Evolutionary conservation across 176 grass and related monocot species (phyloP), one percentile per base, ranked within the genome.

Genomic region (Aechmea fasciata): DNA sequence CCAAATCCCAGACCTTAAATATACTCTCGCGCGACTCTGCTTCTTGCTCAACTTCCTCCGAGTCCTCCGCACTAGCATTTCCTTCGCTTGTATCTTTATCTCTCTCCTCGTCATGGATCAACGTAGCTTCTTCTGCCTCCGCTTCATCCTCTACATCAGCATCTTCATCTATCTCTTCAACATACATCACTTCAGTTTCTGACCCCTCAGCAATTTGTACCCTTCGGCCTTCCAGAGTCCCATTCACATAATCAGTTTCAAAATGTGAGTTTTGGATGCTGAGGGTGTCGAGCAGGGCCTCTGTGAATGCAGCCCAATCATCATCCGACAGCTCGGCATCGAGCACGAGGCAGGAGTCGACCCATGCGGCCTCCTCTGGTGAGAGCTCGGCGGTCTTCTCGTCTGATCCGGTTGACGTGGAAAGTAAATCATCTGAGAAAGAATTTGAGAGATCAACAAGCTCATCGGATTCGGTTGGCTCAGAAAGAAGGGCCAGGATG

Each of bases 1-100:
- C 74, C 51, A 96, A 63, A 77, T 96, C 88, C 93, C 93, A 96
- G 24, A 90, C 90, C 78, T 78, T 91, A 63, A 92, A 96, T 54
- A 92, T 81, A 72, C 68, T 73, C 51, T 83, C 81, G 15, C 54
- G 71, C 0, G 84, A 84, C 61, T 92, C 79, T 9, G 61, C 24
- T 57, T 82, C 55, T 69, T 71, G 69, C 72, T 73, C 49, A 15
- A 57, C 71, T 50, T 79, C 76, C 1, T 61, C 41, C 22, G 72
- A 70, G 33, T 13, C 47, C 13, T 69, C 13, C 19, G 70, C 73
- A 50, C 70, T 68, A 2, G 48, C 73, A 67, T 71, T 19, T 54
- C 66, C 83, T 22, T 48, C 11, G 66, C 59, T 69, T 12, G 50
- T 57, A 64, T 65, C 26, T 20, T 78, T 15, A 12, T 81, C 73